Percentiles rank a stretch among this genome's conserved stretches.
phyloP scores from a whole-genome alignment of 177 flowering plant genomes.

The Telopea speciosissima region DNA sequence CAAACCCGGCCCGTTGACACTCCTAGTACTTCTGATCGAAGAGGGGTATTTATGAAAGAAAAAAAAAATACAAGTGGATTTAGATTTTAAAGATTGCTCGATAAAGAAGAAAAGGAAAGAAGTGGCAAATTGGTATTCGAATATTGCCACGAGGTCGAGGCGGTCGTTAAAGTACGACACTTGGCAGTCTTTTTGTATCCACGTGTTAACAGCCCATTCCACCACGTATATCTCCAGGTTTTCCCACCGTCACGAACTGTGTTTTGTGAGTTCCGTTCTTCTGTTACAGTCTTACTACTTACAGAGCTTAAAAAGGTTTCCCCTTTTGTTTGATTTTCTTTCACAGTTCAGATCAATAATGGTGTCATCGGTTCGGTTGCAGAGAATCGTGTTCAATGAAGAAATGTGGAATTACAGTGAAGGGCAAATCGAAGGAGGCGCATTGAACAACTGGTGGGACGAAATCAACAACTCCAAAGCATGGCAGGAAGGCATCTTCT shows the following conservation, averaged over 20 bases:
- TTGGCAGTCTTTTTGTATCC: not conserved
- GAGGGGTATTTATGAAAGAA: no score
- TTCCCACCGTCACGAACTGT: no score
- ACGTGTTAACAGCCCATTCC: not conserved
- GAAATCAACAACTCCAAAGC: constrained; percentile 36
- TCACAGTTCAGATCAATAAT: not conserved
- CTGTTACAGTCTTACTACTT: no score
- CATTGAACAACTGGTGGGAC: constrained; percentile 35
- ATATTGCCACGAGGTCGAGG: no score
- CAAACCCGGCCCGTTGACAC: no score
- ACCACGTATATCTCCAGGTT: constrained; percentile 6
- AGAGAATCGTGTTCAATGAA: constrained; percentile 2
- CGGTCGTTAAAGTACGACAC: not conserved
- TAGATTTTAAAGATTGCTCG: no score
- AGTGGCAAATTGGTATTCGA: not conserved
- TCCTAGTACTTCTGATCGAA: no score
- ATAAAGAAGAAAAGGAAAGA: no score
- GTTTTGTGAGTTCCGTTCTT: no score
- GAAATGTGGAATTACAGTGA: constrained; percentile 2
- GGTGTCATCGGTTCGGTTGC: constrained; percentile 11
- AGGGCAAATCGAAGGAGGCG: constrained; percentile 1
- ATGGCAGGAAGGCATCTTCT: constrained; percentile 45
- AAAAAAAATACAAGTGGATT: no score
- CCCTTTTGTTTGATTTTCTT: not conserved
- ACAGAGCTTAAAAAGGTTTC: no score